These are phyloP conservation scores for Annulohypoxylon bovei DNA, from an alignment of 495 filamentous ascomycete genomes.

Conservation along the genomic window DNA sequence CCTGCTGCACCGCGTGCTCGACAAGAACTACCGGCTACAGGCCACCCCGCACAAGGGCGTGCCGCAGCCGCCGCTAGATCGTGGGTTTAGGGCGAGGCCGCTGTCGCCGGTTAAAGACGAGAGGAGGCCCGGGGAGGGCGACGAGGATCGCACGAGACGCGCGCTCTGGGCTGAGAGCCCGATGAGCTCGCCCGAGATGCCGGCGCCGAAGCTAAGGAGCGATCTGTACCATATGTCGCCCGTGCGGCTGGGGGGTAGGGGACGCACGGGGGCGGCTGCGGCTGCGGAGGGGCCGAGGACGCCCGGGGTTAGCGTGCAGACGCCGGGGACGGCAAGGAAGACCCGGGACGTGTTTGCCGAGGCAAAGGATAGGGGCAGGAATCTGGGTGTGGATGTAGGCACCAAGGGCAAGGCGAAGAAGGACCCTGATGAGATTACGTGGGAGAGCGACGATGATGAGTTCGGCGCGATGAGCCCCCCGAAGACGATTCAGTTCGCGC, in stretches of 20 bases:
- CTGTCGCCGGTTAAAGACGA: neutral
- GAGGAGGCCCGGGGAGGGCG: slow-evolving; percentile 45
- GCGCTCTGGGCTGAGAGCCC: slow-evolving; percentile 66
- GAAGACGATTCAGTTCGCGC: slow-evolving; percentile 96
- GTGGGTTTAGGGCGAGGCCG: slow-evolving; percentile 26
- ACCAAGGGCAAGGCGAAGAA: slow-evolving; percentile 49
- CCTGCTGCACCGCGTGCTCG: slow-evolving; percentile 85
- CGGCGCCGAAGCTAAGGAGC: slow-evolving; percentile 80
- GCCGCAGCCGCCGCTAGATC: slow-evolving; percentile 19
- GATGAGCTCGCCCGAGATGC: slow-evolving; percentile 79
- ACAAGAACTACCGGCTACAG: slow-evolving; percentile 93
- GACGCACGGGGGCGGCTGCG: slow-evolving; percentile 12
- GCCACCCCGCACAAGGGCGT: slow-evolving; percentile 78
- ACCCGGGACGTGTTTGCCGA: slow-evolving; percentile 56
- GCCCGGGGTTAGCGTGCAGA: slow-evolving; percentile 83
- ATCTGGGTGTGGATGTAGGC: neutral
- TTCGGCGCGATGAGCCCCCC: slow-evolving; percentile 84
- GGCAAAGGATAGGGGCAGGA: slow-evolving; percentile 36
- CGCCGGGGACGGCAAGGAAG: slow-evolving; percentile 62
- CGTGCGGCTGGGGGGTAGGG: slow-evolving; percentile 32
- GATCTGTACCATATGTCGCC: slow-evolving; percentile 86
- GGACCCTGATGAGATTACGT: slow-evolving; percentile 63
- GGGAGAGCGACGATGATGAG: slow-evolving; percentile 74
- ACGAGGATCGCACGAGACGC: slow-evolving; percentile 44
- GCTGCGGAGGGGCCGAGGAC: slow-evolving; percentile 58